phyloP scores from a whole-genome alignment of 1,284 basidiomycete species.

The Ceraceosorus guamensis region DNA sequence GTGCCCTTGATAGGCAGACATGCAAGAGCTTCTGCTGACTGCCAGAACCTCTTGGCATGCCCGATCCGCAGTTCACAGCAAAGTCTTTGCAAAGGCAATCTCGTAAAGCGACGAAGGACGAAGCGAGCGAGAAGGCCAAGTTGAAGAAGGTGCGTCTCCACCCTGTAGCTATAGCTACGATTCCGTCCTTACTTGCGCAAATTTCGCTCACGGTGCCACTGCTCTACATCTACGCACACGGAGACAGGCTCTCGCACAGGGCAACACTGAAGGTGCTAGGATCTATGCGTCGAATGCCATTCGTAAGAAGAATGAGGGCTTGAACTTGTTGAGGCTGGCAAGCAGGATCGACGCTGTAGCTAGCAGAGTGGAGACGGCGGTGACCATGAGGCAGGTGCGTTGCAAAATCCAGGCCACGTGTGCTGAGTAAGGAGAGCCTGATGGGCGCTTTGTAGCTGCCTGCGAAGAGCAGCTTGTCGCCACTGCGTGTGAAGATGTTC shows the following conservation, averaged over 20 bases:
- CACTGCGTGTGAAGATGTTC: not conserved
- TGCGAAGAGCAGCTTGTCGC: not conserved
- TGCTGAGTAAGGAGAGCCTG: not conserved
- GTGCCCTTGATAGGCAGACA: not conserved
- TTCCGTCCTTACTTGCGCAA: not conserved
- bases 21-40: slow-evolving; percentile 1
- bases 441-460: not conserved
- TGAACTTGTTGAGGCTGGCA: slow-evolving; percentile 58
- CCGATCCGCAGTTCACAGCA: slow-evolving; percentile 31
- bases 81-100: slow-evolving; percentile 47
- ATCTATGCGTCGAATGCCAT: slow-evolving; percentile 99
- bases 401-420: not conserved
- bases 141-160: slow-evolving; percentile 34
- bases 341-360: slow-evolving; percentile 86
- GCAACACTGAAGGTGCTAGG: slow-evolving; percentile 92
- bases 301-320: slow-evolving; percentile 89
- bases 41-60: not conserved
- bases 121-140: slow-evolving; percentile 43
- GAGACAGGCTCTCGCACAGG: slow-evolving; percentile 81
- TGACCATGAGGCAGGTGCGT: slow-evolving; percentile 73
- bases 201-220: not conserved
- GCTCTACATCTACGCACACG: too few relatives aligned
- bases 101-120: slow-evolving; percentile 44
- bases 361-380: slow-evolving; percentile 95
- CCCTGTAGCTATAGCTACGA: not conserved